phyloP scores from a whole-genome alignment of 2,329 filamentous ascomycete species.

The Monilinia polystroma region DNA sequence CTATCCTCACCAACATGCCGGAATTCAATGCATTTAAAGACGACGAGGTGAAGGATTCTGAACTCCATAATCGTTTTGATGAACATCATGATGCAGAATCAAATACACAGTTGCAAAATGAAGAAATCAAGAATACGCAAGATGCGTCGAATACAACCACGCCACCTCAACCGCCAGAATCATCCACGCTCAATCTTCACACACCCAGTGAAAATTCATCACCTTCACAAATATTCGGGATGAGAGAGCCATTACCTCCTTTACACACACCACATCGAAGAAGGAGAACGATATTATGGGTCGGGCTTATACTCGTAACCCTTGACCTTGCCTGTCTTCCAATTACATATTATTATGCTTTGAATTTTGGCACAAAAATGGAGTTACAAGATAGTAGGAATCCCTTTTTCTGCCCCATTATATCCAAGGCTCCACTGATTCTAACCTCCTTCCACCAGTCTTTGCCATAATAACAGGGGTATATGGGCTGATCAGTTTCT shows the following conservation, averaged over 20 bases:
- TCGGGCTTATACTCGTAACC: slow-evolving; percentile 28
- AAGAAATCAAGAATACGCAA: background rate
- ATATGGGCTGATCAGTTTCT: slow-evolving; percentile 35
- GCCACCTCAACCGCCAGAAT: slow-evolving; percentile 3
- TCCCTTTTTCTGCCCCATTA: background rate
- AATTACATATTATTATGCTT: slow-evolving; percentile 36
- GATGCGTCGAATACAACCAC: background rate
- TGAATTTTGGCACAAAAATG: slow-evolving; percentile 33
- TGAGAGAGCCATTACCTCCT: slow-evolving; percentile 29
- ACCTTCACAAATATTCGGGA: slow-evolving; percentile 16
- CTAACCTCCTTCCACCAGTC: slow-evolving; percentile 24
- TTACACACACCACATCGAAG: slow-evolving; percentile 35
- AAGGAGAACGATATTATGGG: slow-evolving; percentile 27
- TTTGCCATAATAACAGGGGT: slow-evolving; percentile 36
- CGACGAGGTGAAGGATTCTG: slow-evolving; percentile 15
- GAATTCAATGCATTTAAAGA: slow-evolving; percentile 23
- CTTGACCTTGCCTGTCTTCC: slow-evolving; percentile 35
- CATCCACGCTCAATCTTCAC: background rate
- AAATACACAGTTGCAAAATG: background rate
- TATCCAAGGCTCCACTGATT: slow-evolving; percentile 1
- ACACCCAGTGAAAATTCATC: slow-evolving; percentile 11
- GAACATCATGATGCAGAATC: slow-evolving; percentile 6
- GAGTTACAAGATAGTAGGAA: slow-evolving; percentile 32
- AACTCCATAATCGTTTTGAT: background rate
- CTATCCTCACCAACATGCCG: slow-evolving; percentile 15